Evolutionary conservation across 345 rosid genomes (phyloP), one percentile per base, ranked within the genome.

Genomic region (Aquilaria malaccensis): DNA sequence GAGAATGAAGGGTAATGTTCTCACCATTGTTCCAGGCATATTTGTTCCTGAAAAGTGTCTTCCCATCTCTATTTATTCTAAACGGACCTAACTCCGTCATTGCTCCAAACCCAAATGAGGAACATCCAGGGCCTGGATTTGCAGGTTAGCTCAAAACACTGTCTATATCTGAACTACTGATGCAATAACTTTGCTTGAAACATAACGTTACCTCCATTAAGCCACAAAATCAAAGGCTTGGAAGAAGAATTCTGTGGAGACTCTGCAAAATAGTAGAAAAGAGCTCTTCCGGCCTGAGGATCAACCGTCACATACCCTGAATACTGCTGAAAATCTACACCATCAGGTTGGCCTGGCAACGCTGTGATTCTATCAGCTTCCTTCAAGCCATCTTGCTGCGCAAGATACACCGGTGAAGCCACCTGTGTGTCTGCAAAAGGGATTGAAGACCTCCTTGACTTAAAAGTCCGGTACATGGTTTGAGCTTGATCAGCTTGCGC

Each of bases 51-150:
- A 2, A 56, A 49, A 65, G 68, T 32, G 68, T 65, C 30, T 57
- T 9, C 10, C 68, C 56, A 13, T 65, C 62, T 0, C 31, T 33
- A 1, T 22, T 49, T 15, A 65, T 55, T 56, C 62, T 56, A 48
- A 65, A 65, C 32, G 68, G 68, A 29, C 68, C 68, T 49, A 65
- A 56, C 57, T 65, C 68, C 30, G 5, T 33, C 55, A 65, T 49
- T 13, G 61, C 68, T 15, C 68, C 68, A 46, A 37, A 70, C 13
- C 83, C 85, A 10, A 80, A 48, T 31, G 85, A 83, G 9, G 87
- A 83, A 61, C 87, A 80, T 30, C 84, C 84, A 6, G 84, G 84
- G 14, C 87, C 87, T 83, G 72, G 4, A 11, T 22, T 22, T 22
- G 22, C 22, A 22, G 22, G 22, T 22, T 22, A 49, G 13, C 1